Evolutionary conservation across 2,329 filamentous ascomycete species (phyloP), one percentile per base, ranked within the genome.

Genomic region (Plenodomus lindquistii): DNA sequence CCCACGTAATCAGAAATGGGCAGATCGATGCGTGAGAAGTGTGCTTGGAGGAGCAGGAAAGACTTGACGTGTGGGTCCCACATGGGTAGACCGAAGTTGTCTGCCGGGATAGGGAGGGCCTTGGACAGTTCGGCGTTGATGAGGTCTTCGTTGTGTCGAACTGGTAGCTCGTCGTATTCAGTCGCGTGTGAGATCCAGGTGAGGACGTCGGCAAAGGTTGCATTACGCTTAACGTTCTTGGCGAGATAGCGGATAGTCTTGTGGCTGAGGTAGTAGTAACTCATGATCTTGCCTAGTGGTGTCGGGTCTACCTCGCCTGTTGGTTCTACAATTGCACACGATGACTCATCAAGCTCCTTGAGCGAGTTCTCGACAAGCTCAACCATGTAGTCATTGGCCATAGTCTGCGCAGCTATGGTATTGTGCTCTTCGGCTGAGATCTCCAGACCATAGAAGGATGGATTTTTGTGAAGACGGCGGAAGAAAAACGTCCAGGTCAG

Each of bases 401-500:
- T 79, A 57, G 89, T 83, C 69, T 97, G 93, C 0, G 95, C 93
- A 6, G 84, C 81, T 22, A 91, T 85, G 8, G 87, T 92, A 69
- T 91, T 95, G 73, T 97, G 91, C 62, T 97, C 91, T 62, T 97
- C 92, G 0, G 89, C 87, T 0, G 89, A 90, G 37, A 99, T 94
- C 68, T 97, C 89, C 0, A 99, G 85, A 0, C 95, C 95, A 62
- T 99, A 99, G 75, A 96, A 99, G 0, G 92, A 96, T 1, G 94
- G 94, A 63, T 99, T 99, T 79, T 99, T 99, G 78, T 99, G 94
- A 34, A 99, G 77, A 10, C 94, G 83, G 2, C 95, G 85, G 81
- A 99, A 99, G 82, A 99, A 99, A 78, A 99, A 99, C 1, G 95
- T 99, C 94, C 95, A 99, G 0, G 94, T 99, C 44, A 99, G 77